phyloP scores from a whole-genome alignment of 1,284 basidiomycete genomes.

The Pyrrhoderma noxium region DNA sequence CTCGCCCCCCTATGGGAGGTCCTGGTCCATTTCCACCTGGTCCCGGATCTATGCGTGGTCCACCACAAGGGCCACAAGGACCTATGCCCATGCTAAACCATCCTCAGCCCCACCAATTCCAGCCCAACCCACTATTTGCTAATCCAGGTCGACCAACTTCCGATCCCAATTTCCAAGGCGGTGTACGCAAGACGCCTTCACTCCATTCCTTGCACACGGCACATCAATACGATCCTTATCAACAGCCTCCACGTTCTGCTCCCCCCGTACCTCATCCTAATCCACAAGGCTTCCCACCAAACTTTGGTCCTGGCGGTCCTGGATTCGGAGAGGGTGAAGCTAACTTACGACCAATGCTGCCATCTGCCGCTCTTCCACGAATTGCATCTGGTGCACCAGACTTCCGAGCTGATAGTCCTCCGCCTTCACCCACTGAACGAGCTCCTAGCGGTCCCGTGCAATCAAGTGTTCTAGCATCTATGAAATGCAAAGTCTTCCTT shows the following conservation, averaged over 20 bases:
- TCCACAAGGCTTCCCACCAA: constrained; percentile 16
- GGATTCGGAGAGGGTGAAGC: constrained; percentile 20
- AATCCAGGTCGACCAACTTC: constrained; percentile 30
- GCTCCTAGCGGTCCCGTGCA: constrained; percentile 58
- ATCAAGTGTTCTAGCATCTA: constrained; percentile 78
- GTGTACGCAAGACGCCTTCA: constrained; percentile 53
- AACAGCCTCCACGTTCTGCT: constrained; percentile 27
- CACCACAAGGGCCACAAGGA: neutral
- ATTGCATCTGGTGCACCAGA: constrained; percentile 44
- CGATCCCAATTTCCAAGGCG: constrained; percentile 31
- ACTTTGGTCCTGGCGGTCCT: neutral
- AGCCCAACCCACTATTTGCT: constrained; percentile 20
- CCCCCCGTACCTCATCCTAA: constrained; percentile 37
- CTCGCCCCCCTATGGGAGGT: constrained; percentile 8
- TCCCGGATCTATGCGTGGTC: constrained; percentile 12
- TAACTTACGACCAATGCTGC: constrained; percentile 44
- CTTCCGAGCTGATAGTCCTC: constrained; percentile 62
- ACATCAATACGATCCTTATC: constrained; percentile 39
- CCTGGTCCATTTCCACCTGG: constrained; percentile 6
- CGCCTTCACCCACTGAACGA: constrained; percentile 60
- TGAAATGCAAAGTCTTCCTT: constrained; percentile 98
- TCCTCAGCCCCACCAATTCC: constrained; percentile 14
- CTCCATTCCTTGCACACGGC: constrained; percentile 46
- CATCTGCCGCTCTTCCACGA: constrained; percentile 51
- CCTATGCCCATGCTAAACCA: neutral